Base-by-base conservation (phyloP, 148 eudicot genomes). In the Pharnaceum exiguum region DNA sequence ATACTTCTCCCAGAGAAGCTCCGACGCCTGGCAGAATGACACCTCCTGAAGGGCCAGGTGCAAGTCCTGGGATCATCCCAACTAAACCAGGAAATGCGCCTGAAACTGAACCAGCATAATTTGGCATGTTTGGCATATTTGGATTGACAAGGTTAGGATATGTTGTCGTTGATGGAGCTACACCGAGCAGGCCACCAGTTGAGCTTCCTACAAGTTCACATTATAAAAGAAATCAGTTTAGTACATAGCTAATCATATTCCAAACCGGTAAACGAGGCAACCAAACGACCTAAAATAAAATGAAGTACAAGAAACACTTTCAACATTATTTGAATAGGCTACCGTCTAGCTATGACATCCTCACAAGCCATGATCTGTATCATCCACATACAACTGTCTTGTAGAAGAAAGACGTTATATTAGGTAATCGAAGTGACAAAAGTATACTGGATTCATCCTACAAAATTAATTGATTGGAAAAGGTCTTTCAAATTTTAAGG, bases 121-220 rank as follows among this genome's bases (percentile, higher is more conserved):
- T 93, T 48, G 98, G 98, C 98, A 93, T 93, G 65, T 93, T 93
- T 16, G 98, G 98, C 98, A 93, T 93, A 60, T 87, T 93, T 49
- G 85, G 96, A 71, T 93, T 93, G 48, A 83, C 86, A 69, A 88
- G 71, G 79, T 78, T 88, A 0, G 88, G 89, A 65, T 60, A 88
- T 43, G 86, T n/a, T n/a, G n/a, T 38, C 10, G 86, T 45, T 11
- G 78, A 57, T 16, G 98, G 95, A 69, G 85, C 78, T 58, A 83
- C 65, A 46, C 98, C 98, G 54, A 85, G 80, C 59, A 85, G 60
- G 43, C 95, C 96, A 48, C 98, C 98, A n/a, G 78, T 63, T 36
- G 90, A 59, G 30, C 72, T 88, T 45, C 96, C 98, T 93, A 72
- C 50, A 70, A 58, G 25, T 37, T 24, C 21, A 27, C 38, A 53